A percentile compares a stretch with the other conserved stretches of the same genome.
Evolutionary conservation across 106 monocot genomes (phyloP).

Genomic region (Dendrobium chrysotoxum): DNA sequence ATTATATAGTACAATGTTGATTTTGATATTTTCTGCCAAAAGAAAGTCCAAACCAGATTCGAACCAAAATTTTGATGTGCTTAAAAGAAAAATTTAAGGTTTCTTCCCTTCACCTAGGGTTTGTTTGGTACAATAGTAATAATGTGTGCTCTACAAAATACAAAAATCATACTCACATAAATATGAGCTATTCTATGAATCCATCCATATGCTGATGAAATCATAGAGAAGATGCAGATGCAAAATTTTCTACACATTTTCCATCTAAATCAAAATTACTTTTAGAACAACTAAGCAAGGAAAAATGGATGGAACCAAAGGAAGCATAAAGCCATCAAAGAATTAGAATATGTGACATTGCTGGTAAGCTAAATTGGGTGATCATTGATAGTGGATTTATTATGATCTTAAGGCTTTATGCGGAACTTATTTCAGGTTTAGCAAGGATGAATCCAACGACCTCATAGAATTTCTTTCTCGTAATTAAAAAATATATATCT

Average conservation of each 20-base stretch:
- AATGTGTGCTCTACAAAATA: not conserved
- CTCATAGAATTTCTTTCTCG: too few relatives aligned
- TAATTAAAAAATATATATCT: too few relatives aligned
- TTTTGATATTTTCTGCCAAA: not conserved
- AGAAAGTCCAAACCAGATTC: not conserved
- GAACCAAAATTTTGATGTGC: not conserved
- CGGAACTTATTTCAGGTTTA: too few relatives aligned
- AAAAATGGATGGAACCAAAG: not conserved
- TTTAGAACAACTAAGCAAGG: not conserved
- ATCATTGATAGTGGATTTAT: not conserved
- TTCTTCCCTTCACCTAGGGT: too few relatives aligned
- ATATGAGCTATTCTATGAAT: not conserved
- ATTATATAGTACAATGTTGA: not conserved
- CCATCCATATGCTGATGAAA: not conserved
- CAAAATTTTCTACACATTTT: not conserved
- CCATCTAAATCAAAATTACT: not conserved
- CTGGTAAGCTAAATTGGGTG: not conserved
- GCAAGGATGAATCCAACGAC: too few relatives aligned
- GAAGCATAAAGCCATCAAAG: not conserved
- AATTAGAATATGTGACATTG: not conserved
- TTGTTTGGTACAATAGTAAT: not conserved
- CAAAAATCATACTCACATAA: not conserved
- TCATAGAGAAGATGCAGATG: not conserved
- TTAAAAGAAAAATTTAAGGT: not conserved
- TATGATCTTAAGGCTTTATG: not conserved